Percentiles rank a stretch among this genome's conserved stretches.
Evolutionary conservation across 495 filamentous ascomycete genomes (phyloP).

Genomic region (Cladorrhinum samala): DNA sequence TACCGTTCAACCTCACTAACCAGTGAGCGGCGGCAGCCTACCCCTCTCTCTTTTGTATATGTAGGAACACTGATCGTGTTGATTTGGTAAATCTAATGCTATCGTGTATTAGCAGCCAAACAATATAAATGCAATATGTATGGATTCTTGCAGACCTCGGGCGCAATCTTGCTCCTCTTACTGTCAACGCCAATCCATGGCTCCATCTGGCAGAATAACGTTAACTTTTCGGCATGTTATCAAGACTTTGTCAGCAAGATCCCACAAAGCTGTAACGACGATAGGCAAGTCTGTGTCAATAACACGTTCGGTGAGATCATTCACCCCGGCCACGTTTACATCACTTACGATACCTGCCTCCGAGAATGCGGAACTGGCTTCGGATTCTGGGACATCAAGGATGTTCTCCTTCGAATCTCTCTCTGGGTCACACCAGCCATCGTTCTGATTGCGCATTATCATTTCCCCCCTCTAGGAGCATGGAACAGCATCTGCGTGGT

Average conservation of each 20-base stretch:
- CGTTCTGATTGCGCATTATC: conserved; percentile 14
- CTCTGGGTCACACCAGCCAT: conserved; percentile 15
- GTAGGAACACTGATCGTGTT: too few relatives aligned
- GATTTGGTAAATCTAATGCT: too few relatives aligned
- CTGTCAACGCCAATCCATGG: background rate
- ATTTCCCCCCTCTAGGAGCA: conserved; percentile 13
- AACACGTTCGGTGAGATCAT: conserved; percentile 1
- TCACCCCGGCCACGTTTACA: conserved; percentile 7
- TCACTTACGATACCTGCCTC: conserved; percentile 12
- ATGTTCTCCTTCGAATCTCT: conserved; percentile 15
- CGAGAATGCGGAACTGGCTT: conserved; percentile 15
- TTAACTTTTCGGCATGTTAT: conserved; percentile 9
- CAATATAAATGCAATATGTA: too few relatives aligned
- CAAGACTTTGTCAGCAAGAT: background rate
- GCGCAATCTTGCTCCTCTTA: background rate
- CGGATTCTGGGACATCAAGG: conserved; percentile 12
- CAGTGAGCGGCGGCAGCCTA: too few relatives aligned
- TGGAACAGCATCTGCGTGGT: conserved; percentile 2
- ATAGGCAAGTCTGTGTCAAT: conserved; percentile 4
- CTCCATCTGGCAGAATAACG: background rate
- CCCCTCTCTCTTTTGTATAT: too few relatives aligned
- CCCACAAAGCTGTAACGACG: conserved; percentile 9
- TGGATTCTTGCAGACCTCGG: background rate
- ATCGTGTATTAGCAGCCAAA: too few relatives aligned
- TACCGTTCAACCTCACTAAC: too few relatives aligned